phyloP scores from a whole-genome alignment of 1,284 basidiomycete species.

The Ceratobasidium sp. region DNA sequence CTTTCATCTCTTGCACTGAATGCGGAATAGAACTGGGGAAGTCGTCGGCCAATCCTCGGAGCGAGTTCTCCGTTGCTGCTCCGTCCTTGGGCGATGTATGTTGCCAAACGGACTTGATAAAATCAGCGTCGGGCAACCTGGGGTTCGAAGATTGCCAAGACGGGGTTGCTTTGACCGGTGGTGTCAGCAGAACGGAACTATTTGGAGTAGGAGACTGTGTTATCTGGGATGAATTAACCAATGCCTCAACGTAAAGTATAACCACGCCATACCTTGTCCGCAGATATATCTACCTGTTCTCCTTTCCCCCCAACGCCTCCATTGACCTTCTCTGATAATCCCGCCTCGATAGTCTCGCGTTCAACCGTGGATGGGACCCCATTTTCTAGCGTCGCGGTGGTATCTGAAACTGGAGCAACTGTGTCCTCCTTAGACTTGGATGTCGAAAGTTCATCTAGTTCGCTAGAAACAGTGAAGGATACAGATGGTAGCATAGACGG shows the following conservation, averaged over 20 bases:
- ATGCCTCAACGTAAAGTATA: not conserved
- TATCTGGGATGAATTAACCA: slow-evolving; percentile 10
- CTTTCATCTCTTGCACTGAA: slow-evolving; percentile 82
- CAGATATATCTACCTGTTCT: slow-evolving; percentile 20
- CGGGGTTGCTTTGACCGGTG: slow-evolving; percentile 53
- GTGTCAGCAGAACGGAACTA: slow-evolving; percentile 50
- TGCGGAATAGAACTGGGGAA: slow-evolving; percentile 75
- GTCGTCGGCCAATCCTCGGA: slow-evolving; percentile 83
- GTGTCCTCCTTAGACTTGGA: not conserved
- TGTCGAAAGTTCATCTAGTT: slow-evolving; percentile 59
- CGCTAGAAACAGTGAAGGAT: slow-evolving; percentile 78
- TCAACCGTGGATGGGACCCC: not conserved
- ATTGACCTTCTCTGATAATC: not conserved
- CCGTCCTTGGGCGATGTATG: slow-evolving; percentile 75
- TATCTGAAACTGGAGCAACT: not conserved
- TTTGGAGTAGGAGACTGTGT: slow-evolving; percentile 45
- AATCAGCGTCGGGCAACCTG: slow-evolving; percentile 76
- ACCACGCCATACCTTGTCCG: slow-evolving; percentile 15
- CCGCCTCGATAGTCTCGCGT: not conserved
- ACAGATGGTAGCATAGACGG: slow-evolving; percentile 45
- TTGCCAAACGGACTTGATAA: slow-evolving; percentile 86
- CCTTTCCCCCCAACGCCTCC: not conserved
- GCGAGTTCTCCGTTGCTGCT: slow-evolving; percentile 76
- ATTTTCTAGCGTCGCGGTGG: not conserved
- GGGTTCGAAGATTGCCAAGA: slow-evolving; percentile 68